Percentiles rank a stretch among this genome's conserved stretches.
Conservation (phyloP, 2,329 filamentous ascomycete species). For the Hortaea werneckii region DNA sequence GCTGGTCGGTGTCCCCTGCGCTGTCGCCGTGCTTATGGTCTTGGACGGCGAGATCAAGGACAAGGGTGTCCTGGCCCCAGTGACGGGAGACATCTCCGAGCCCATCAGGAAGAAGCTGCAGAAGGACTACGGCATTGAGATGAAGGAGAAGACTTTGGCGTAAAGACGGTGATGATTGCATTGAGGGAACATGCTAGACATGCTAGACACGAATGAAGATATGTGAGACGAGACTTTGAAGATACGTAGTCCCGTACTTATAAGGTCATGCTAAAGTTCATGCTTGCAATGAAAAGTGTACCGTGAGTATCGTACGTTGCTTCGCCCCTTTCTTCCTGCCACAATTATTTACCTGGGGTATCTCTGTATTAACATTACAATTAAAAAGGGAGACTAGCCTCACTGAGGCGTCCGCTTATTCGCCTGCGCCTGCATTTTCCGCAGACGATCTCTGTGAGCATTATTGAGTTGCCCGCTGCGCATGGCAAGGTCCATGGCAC, state of each 20-base stretch:
- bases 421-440: constrained; percentile 61
- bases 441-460: constrained; percentile 68
- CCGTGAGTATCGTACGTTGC: no score
- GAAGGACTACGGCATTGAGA: constrained; percentile 64
- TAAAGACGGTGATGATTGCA: constrained; percentile 5
- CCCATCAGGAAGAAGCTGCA: constrained; percentile 69
- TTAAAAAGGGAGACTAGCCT: not conserved
- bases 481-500: constrained; percentile 64
- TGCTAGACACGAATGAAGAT: no score
- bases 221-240: no score
- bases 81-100: constrained; percentile 59
- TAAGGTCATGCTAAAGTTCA: no score
- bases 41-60: constrained; percentile 28
- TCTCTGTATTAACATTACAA: not conserved
- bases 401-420: constrained; percentile 16
- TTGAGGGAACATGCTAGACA: not conserved
- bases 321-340: no score
- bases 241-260: no score
- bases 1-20: constrained; percentile 66
- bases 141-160: constrained; percentile 56
- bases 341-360: not conserved
- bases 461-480: constrained; percentile 62
- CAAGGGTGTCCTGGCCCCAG: constrained; percentile 57
- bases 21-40: constrained; percentile 51
- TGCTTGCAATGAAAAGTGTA: no score